Base-by-base conservation (phyloP, 2,329 filamentous ascomycete species). In the Fusarium avenaceum region DNA sequence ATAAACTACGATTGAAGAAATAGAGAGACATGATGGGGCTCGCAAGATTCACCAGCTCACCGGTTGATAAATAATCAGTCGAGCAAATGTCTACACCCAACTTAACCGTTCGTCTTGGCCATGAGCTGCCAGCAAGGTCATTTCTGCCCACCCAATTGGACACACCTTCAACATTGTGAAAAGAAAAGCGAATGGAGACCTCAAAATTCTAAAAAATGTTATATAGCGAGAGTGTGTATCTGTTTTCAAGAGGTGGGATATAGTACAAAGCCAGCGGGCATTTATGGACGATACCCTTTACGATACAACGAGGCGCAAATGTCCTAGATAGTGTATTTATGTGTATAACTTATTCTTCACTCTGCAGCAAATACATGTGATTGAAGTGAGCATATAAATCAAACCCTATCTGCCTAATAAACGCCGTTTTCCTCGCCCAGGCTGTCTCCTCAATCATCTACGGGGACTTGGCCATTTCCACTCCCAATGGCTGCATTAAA, bases 221-320 rank as follows among this genome's bases (percentile, higher is more conserved):
- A 24, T 26, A 4, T 15, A 52, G 11, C n/a, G 17, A 19, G 40
- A 35, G 19, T 24, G 11, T 14, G 14, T 30, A 42, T 56, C 20
- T 45, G 24, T 11, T 6, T 19, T 10, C 1, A 43, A 45, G 40
- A 63, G 14, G 17, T 11, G 35, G 47, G 38, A 46, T 10, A 17
- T 26, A 17, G 47, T 13, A 20, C 39, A 49, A 19, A 38, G 47
- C 15, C 8, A n/a, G 20, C 1, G 19, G 43, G 14, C 4, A 38
- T 19, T 30, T 35, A 22, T 43, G 32, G n/a, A 63, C 22, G 35
- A 67, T 70, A 56, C 66, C 44, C 55, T 45, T 50, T 17, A 57
- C 46, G 57, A 67, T 47, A 53, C 10, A 45, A 60, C 39, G 64
- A 44, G 30, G 42, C 22, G 44, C 15, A 57, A 53, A 57, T 39